A percentile compares a stretch with the other conserved stretches of the same genome.
Evolutionary conservation across 106 monocot genomes (phyloP).

Genomic region (Dioscorea alata): DNA sequence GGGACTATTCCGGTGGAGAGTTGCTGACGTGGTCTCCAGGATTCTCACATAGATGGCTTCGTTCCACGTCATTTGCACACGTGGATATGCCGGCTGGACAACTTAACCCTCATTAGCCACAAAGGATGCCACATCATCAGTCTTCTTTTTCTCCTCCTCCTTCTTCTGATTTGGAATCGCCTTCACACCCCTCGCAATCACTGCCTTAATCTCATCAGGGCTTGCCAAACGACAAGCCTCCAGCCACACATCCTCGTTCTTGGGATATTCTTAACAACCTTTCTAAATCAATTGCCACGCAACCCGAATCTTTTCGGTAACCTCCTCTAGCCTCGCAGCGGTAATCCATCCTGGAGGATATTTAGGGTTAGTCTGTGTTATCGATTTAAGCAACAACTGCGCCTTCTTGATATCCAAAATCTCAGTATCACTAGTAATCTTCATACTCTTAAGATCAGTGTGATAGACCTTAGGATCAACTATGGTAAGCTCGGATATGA

Average conservation of each 20-base stretch:
- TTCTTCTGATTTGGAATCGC: no score
- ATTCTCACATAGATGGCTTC: no score
- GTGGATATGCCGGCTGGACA: no score
- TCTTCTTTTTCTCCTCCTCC: no score
- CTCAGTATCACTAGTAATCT: conserved; percentile 95
- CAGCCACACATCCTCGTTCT: conserved; percentile 96
- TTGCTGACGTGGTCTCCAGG: no score
- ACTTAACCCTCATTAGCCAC: no score
- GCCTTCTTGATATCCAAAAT: conserved; percentile 99
- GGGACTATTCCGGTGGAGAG: no score
- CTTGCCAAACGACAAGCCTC: conserved; percentile 90
- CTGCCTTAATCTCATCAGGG: conserved; percentile 84
- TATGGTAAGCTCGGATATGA: conserved; percentile 80
- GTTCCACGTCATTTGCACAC: no score
- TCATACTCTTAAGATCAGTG: conserved; percentile 98
- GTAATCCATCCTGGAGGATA: conserved; percentile 99
- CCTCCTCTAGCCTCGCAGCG: conserved; percentile 91
- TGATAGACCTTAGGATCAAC: conserved; percentile 96
- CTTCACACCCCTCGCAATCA: conserved; percentile 88
- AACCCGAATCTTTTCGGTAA: conserved; percentile 85
- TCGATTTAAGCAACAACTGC: conserved; percentile 80
- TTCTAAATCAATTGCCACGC: conserved; percentile 92
- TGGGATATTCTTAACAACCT: conserved; percentile 96
- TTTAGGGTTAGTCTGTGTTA: conserved; percentile 94
- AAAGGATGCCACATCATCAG: no score